A percentile compares a stretch with the other conserved stretches of the same genome.
Evolutionary conservation across 129 eudicot species (phyloP).

Genomic region (Helianthus tuberosus): DNA sequence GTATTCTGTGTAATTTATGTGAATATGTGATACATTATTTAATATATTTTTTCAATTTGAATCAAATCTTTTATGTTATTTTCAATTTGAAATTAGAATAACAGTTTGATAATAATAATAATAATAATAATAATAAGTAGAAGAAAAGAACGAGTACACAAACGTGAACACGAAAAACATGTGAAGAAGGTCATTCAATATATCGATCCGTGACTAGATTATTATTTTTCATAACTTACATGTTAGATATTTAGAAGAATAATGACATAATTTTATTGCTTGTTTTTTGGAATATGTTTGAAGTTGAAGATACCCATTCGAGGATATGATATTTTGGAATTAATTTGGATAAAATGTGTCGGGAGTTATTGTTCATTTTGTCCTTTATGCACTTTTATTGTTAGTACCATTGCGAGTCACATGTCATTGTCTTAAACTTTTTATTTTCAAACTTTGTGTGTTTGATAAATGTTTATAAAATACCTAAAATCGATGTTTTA

Average conservation of each 20-base stretch:
- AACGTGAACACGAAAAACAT: not conserved
- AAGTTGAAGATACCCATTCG: conserved; percentile 2
- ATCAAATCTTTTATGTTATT: not conserved
- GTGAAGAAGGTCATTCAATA: not conserved
- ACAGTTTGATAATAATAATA: no score
- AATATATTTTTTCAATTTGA: not conserved
- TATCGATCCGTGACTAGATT: not conserved
- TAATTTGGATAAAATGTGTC: conserved; percentile 30
- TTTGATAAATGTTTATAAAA: conserved; percentile 6
- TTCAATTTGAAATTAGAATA: not conserved
- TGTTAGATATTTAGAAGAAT: not conserved
- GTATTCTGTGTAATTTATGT: conserved; percentile 22
- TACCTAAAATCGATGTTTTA: not conserved
- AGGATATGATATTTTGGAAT: conserved; percentile 26
- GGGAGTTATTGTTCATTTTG: conserved; percentile 34
- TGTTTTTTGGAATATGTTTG: conserved; percentile 5
- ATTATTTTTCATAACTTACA: not conserved
- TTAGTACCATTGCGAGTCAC: conserved; percentile 44
- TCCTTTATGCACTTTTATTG: conserved; percentile 36
- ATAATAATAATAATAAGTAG: not conserved
- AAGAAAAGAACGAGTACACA: not conserved
- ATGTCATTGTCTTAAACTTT: conserved; percentile 41
- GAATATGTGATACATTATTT: not conserved
- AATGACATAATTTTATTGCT: not conserved
- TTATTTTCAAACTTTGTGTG: conserved; percentile 17